Evolutionary conservation across 2,329 filamentous ascomycete genomes (phyloP), one percentile per base, ranked within the genome.

Genomic region (Sclerotinia sclerotiorum): DNA sequence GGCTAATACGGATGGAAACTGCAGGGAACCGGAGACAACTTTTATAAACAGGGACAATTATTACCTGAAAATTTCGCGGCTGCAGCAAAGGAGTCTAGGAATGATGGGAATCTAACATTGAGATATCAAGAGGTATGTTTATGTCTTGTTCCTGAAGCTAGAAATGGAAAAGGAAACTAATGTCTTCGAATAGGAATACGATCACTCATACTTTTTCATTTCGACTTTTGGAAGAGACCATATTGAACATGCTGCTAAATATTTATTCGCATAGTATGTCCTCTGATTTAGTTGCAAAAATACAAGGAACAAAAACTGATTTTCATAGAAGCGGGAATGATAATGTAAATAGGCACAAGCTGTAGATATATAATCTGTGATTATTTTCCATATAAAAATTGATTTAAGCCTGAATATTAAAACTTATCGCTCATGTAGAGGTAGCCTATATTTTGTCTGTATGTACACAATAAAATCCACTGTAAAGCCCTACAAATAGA

Each of bases 171-270:
- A n/a, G 32, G 46, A 19, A 69, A 63, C 71, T 75, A 67, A 67
- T 19, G 11, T 72, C 42, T 35, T 15, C 24, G 24, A 49, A 52
- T 77, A 91, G 81, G 93, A 89, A 71, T 98, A 99, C 78, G 95
- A 99, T 79, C 95, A 99, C 82, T 97, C 93, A 71, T 99, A 99
- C 82, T 99, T 88, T 81, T 97, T 97, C 81, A 96, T 99, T 84
- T 90, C 94, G 48, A 88, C 88, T 21, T 99, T 99, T 79, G 87
- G 90, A 55, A 90, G 92, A 44, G 69, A 70, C 57, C 67, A 69
- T 21, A 60, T 69, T 29, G 65, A 69, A 27, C 67, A 69, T 66
- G 67, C 67, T 51, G 67, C 67, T 3, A 69, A 60, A 60, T 69
- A 69, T 46, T 39, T 69, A 69, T 66, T 69, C 44, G 67, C 67